phyloP scores from a whole-genome alignment of 352 stramenopile species.

The Phytophthora uliginosa region DNA sequence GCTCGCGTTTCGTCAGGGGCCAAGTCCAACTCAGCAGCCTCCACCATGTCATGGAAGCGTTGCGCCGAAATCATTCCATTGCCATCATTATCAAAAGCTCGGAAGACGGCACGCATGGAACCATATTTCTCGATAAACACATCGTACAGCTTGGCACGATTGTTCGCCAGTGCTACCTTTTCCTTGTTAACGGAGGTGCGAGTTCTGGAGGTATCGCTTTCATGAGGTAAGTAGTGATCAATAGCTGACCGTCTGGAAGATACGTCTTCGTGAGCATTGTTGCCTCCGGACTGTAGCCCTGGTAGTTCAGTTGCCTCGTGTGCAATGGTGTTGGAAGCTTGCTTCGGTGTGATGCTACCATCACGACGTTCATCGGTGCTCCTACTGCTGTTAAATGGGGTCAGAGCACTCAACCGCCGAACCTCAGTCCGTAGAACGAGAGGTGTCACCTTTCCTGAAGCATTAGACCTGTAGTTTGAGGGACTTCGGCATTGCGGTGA shows the following conservation, averaged over 20 bases:
- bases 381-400: slow-evolving; percentile 19
- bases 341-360: slow-evolving; percentile 10
- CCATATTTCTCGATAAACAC: slow-evolving; percentile 82
- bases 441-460: slow-evolving; percentile 8
- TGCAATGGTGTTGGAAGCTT: not conserved
- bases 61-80: slow-evolving; percentile 81
- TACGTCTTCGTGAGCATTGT: slow-evolving; percentile 26
- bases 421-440: slow-evolving; percentile 31
- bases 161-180: slow-evolving; percentile 40
- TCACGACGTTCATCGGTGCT: slow-evolving; percentile 21
- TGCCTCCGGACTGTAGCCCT: slow-evolving; percentile 7
- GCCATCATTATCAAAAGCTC: slow-evolving; percentile 72
- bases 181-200: slow-evolving; percentile 19
- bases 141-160: slow-evolving; percentile 65
- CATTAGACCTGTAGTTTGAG: slow-evolving; percentile 6
- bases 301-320: slow-evolving; percentile 1
- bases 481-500: slow-evolving; percentile 17
- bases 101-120: slow-evolving; percentile 82
- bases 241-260: not conserved
- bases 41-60: slow-evolving; percentile 79
- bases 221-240: not conserved
- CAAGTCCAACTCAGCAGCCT: slow-evolving; percentile 71
- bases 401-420: slow-evolving; percentile 23
- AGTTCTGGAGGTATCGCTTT: not conserved
- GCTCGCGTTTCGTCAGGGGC: slow-evolving; percentile 45